Evolutionary conservation across 2,329 filamentous ascomycete species (phyloP), one percentile per base, ranked within the genome.

Genomic region (Coniochaeta ligniaria): DNA sequence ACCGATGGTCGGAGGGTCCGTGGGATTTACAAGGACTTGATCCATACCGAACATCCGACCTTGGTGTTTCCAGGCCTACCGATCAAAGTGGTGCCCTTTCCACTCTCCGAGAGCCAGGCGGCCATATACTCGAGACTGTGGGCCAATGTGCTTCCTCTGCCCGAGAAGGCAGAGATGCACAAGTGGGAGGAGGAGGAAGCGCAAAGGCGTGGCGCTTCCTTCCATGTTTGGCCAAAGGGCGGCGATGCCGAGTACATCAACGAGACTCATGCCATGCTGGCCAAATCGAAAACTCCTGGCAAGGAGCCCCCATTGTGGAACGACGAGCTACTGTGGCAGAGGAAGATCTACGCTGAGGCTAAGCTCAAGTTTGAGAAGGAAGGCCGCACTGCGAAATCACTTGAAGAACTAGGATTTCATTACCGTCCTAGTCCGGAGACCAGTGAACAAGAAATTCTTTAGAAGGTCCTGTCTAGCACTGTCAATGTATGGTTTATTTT

Each of bases 71-170:
- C 90, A 0, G 85, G 84, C 0, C 78, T 97, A 43, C 87, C 90
- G 17, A 88, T 92, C 70, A 89, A 89, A 66, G 84, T 95, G n/a
- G 89, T 96, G n/a, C 94, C 94, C 0, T 96, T 96, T 71, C 88
- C 91, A 0, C 68, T 95, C 1, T 82, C 87, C 0, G 92, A 97
- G 75, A 86, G 84, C 6, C 93, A 97, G 73, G 86, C 86, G 1
- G 89, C 92, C 0, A 83, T 91, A 0, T 80, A 96, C 54, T 85
- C 92, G 2, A 84, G 91, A 1, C 82, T 93, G 0, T 96, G 91
- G 83, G 84, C 91, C 0, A 89, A 90, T 36, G 76, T 84, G 0
- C 76, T 96, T 0, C 64, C 74, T 0, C 76, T 96, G 9, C 92
- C 92, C 0, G 69, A 83, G 0, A 71, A 71, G 1, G 70, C 76